Percentiles rank a stretch among this genome's conserved stretches.
Conservation (phyloP, 2,329 filamentous ascomycete genomes). For the Xylaria sp. region DNA sequence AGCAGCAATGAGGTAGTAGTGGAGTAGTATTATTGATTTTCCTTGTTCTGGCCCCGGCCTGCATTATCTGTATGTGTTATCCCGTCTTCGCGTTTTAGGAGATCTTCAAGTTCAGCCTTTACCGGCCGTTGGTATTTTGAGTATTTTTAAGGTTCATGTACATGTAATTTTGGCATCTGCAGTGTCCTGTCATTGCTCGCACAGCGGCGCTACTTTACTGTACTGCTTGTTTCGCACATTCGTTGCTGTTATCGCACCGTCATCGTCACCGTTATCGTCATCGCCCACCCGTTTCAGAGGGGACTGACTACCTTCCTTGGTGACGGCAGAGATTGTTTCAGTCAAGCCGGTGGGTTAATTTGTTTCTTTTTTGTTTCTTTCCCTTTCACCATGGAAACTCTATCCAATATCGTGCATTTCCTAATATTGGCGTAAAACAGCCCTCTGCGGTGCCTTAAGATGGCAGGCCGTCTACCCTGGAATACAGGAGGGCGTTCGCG, state of each 20-base stretch:
- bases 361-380: neutral
- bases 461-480: slow-evolving; percentile 62
- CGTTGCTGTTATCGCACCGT: slow-evolving; percentile 7
- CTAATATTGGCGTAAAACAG: slow-evolving; percentile 19
- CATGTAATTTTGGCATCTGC: slow-evolving; percentile 13
- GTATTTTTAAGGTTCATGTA: slow-evolving; percentile 3
- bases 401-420: neutral
- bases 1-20: slow-evolving; percentile 9
- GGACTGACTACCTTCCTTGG: neutral
- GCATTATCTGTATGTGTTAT: neutral
- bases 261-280: slow-evolving; percentile 15
- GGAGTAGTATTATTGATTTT: slow-evolving; percentile 18
- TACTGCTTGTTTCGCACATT: slow-evolving; percentile 13
- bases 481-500: slow-evolving; percentile 61
- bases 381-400: neutral
- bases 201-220: neutral
- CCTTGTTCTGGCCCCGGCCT: neutral
- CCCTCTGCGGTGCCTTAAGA: slow-evolving; percentile 34
- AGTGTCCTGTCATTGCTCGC: slow-evolving; percentile 4
- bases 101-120: slow-evolving; percentile 6
- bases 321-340: slow-evolving; percentile 12
- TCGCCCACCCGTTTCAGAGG: slow-evolving; percentile 5
- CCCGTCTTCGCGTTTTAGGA: slow-evolving; percentile 13
- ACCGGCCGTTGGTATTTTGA: neutral
- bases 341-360: slow-evolving; percentile 21